Evolutionary conservation across 352 stramenopile species (phyloP), one percentile per base, ranked within the genome.

Genomic region (Phytophthora podocarpi): DNA sequence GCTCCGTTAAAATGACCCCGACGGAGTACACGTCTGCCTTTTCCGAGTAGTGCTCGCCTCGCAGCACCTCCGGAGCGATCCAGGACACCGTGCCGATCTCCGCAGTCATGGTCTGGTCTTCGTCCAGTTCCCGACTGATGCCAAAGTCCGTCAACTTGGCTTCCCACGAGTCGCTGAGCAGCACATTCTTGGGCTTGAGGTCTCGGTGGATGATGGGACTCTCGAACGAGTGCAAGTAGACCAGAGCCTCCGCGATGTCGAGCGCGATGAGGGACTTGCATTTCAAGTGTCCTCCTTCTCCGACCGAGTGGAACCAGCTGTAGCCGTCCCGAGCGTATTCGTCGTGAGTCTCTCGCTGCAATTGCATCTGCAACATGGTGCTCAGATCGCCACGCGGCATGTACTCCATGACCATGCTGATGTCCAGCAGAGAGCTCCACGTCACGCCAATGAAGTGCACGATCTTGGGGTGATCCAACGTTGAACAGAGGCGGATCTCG

Each of bases 11-110:
- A 42, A 88, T 64, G 10, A 91, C 77, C 15, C 83, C 85, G 54
- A 90, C 84, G 11, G 77, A 87, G 65, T 90, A 94, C 16, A 94
- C 74, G 46, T 94, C 85, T 1, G 82, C 76, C 55, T 85, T 85
- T 56, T 89, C 75, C 12, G 73, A 86, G 64, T 87, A 93, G 4
- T 74, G 61, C 35, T 89, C 64, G 20, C 78, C 78, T 15, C 70
- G 51, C 24, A 94, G 48, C 16, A 93, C 78, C 64, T 94, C 85
- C 1, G 85, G 85, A 2, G 83, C 84, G 26, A 83, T 87, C 80
- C 79, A 92, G 11, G 63, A 79, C 0, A 77, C 66, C 2, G 76
- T 92, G 9, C 82, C 81, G 37, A 78, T 78, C 31, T 85, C 76
- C 1, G 75, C 74, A n/a, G 77, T 80, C 68, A 80, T 83, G 3